Percentiles rank a stretch among this genome's conserved stretches.
phyloP scores from a whole-genome alignment of 345 rosid species.

The Cardiospermum halicacabum region DNA sequence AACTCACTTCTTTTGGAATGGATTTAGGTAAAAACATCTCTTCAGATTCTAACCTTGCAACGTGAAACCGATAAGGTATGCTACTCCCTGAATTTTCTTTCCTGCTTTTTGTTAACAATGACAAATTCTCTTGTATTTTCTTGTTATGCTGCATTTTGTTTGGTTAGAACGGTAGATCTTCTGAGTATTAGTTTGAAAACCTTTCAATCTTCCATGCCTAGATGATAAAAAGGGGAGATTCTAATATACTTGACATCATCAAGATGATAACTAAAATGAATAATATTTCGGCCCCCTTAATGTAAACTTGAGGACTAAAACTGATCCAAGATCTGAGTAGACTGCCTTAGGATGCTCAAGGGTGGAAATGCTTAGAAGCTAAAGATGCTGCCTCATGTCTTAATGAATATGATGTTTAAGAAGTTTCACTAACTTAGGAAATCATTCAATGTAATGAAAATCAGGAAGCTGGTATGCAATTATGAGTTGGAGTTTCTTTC shows the following conservation, averaged over 20 bases:
- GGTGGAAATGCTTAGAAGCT: too few relatives aligned
- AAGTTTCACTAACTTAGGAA: background rate
- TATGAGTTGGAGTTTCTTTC: background rate
- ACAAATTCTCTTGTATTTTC: background rate
- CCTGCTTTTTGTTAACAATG: background rate
- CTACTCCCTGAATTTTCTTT: conserved; percentile 8
- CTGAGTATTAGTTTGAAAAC: background rate
- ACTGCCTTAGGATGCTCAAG: too few relatives aligned
- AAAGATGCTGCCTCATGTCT: too few relatives aligned
- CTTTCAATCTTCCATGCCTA: background rate
- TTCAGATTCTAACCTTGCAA: conserved; percentile 79
- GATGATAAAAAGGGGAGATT: background rate
- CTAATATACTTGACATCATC: background rate
- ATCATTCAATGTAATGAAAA: background rate
- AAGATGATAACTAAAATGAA: background rate
- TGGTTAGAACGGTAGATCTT: background rate
- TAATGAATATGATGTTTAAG: background rate
- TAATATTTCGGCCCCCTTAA: too few relatives aligned
- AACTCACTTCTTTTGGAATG: conserved; percentile 15
- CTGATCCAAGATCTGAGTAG: too few relatives aligned
- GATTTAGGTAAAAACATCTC: conserved; percentile 88
- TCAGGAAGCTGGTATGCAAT: background rate
- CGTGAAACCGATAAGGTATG: conserved; percentile 82
- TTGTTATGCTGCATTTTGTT: background rate
- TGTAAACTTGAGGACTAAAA: too few relatives aligned